phyloP scores from a whole-genome alignment of 1,284 basidiomycete species.

The Tremellales sp. region DNA sequence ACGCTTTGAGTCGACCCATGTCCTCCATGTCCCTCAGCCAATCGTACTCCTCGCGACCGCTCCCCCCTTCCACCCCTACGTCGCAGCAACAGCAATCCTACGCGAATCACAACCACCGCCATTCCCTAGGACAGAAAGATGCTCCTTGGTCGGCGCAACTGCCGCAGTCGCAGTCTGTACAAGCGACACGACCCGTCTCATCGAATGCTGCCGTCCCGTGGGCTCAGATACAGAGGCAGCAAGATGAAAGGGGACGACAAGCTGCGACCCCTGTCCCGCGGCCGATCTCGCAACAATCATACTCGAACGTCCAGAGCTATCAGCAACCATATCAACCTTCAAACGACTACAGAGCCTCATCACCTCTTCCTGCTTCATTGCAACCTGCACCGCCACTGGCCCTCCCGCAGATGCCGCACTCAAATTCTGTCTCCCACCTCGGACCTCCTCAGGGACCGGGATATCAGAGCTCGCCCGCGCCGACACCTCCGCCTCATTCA shows the following conservation, averaged over 20 bases:
- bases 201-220: conserved; percentile 17
- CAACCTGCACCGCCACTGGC: conserved; percentile 4
- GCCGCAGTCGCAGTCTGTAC: conserved; percentile 23
- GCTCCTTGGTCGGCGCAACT: conserved; percentile 34
- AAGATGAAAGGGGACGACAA: conserved; percentile 12
- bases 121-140: conserved; percentile 27
- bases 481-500: conserved; percentile 21
- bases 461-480: conserved; percentile 9
- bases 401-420: conserved; percentile 4
- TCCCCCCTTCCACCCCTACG: conserved; percentile 16
- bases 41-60: conserved; percentile 18
- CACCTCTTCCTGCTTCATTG: conserved; percentile 16
- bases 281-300: conserved; percentile 13
- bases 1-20: conserved; percentile 35
- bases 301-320: conserved; percentile 3
- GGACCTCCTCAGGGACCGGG: background rate
- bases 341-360: conserved; percentile 16
- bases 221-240: conserved; percentile 14
- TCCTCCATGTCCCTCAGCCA: conserved; percentile 36
- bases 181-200: conserved; percentile 27
- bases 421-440: conserved; percentile 16
- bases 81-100: conserved; percentile 6
- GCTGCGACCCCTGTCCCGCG: conserved; percentile 22
- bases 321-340: conserved; percentile 4
- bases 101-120: conserved; percentile 25